Evolutionary conservation across 2,329 filamentous ascomycete species (phyloP), one percentile per base, ranked within the genome.

Genomic region (Colletotrichum sp.): DNA sequence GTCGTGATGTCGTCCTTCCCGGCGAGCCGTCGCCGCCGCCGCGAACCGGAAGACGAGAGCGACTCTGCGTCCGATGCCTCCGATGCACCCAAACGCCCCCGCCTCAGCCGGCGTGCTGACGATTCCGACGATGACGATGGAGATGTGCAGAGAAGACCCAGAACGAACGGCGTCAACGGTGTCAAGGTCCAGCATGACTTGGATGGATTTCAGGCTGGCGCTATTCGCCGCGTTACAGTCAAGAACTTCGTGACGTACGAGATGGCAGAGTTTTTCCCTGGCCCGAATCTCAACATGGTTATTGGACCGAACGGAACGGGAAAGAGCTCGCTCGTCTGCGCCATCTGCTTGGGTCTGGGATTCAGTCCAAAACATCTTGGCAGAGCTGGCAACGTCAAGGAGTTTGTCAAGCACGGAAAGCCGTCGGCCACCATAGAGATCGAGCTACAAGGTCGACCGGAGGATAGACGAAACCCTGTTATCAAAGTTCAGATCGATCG

Each of bases 241-340:
- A 91, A 90, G 65, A 95, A 99, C 84, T 99, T 99, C 80, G 95
- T 99, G 71, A 99, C 97, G 0, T 99, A 99, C 85, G 96, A 95
- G 66, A 92, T 93, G 69, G 96, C 96, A 71, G 96, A 98, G 78
- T 98, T 99, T 84, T 92, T 94, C 74, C 95, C 96, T 15, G 97
- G 97, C 0, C 96, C 97, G 1, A 96, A 95, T 82, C 85, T 99
- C 81, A 99, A 99, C 57, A 99, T 99, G 96, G 93, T 99, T 69
- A 98, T 99, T 79, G 97, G 97, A 0, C 97, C 97, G n/a, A 99
- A 99, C 81, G 97, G 97, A 38, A 99, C 97, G 0, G 97, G 97
- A 71, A 99, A 99, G 86, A 99, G 96, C 85, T 98, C 97, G 0
- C 89, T 99, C 30, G 96, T 99, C 58, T 99, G 97, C 85, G 97